These are phyloP conservation scores for Ploettnerulaceae sp. DNA, from an alignment of 2,329 filamentous ascomycete genomes.

Conservation along the genomic window DNA sequence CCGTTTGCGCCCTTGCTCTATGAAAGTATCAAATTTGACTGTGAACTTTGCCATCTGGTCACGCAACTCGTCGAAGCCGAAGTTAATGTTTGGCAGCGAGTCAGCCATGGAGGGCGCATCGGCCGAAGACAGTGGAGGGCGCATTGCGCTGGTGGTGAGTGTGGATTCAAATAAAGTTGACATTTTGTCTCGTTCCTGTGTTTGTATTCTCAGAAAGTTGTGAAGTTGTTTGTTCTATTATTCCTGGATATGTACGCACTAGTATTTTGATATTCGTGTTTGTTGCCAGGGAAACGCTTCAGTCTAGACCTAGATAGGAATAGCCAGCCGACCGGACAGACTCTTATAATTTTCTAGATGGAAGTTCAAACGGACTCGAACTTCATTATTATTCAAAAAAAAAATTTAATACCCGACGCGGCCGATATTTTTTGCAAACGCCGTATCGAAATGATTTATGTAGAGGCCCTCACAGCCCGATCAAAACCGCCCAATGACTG, in stretches of 20 bases:
- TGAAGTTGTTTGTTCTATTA: slow-evolving; percentile 5
- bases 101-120: slow-evolving; percentile 65
- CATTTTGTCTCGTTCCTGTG: too few species aligned
- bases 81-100: slow-evolving; percentile 82
- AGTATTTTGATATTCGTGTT: slow-evolving; percentile 5
- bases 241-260: not conserved
- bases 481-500: slow-evolving; percentile 47
- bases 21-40: slow-evolving; percentile 84
- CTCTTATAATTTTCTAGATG: slow-evolving; percentile 4
- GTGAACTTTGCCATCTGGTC: slow-evolving; percentile 94
- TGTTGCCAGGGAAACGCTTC: slow-evolving; percentile 14
- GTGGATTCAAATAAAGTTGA: slow-evolving; percentile 63
- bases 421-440: not conserved
- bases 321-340: slow-evolving; percentile 5
- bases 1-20: slow-evolving; percentile 82
- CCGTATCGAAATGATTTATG: slow-evolving; percentile 25
- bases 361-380: not conserved
- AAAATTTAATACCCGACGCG: not conserved
- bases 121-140: slow-evolving; percentile 46
- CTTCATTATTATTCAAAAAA: not conserved
- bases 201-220: too few species aligned
- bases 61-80: slow-evolving; percentile 92
- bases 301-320: slow-evolving; percentile 1
- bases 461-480: slow-evolving; percentile 16
- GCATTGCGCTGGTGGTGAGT: slow-evolving; percentile 54